phyloP scores from a whole-genome alignment of 192 early-diverging fungal genomes.

The Entophlyctis luteolus region DNA sequence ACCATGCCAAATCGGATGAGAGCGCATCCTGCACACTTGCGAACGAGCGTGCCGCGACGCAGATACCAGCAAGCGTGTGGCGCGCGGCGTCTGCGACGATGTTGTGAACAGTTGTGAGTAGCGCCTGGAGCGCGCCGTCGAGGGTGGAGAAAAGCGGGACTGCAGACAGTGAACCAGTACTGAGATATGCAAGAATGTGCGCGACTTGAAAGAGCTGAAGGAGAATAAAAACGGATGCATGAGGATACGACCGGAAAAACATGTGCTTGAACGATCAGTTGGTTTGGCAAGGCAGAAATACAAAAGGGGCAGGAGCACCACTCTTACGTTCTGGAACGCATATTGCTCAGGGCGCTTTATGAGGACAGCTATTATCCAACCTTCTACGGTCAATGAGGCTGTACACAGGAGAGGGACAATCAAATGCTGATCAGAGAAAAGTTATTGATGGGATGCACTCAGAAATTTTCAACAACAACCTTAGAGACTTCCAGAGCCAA shows the following conservation, averaged over 20 bases:
- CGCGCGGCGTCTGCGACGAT: no score
- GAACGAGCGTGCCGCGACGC: no score
- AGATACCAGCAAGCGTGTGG: no score
- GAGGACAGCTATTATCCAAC: background rate
- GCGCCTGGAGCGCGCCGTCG: background rate
- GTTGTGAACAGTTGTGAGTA: background rate
- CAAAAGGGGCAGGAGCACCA: background rate
- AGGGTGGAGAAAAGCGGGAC: background rate
- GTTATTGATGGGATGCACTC: background rate
- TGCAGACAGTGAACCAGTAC: background rate
- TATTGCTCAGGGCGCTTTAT: background rate
- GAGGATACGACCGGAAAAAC: no score
- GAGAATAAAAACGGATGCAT: no score
- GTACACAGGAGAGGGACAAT: background rate
- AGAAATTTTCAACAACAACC: background rate
- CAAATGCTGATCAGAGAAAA: background rate
- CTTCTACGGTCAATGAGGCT: background rate
- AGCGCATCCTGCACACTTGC: no score
- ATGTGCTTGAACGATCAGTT: no score
- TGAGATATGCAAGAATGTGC: background rate
- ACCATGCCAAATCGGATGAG: no score
- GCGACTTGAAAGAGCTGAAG: background rate
- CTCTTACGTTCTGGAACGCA: background rate
- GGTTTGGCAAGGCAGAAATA: no score
- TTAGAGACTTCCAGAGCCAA: no score